A percentile compares a stretch with the other conserved stretches of the same genome.
These are phyloP conservation scores for Penicillium hesseltinei DNA, from an alignment of 2,329 filamentous ascomycete genomes.

Conservation along the genomic window DNA sequence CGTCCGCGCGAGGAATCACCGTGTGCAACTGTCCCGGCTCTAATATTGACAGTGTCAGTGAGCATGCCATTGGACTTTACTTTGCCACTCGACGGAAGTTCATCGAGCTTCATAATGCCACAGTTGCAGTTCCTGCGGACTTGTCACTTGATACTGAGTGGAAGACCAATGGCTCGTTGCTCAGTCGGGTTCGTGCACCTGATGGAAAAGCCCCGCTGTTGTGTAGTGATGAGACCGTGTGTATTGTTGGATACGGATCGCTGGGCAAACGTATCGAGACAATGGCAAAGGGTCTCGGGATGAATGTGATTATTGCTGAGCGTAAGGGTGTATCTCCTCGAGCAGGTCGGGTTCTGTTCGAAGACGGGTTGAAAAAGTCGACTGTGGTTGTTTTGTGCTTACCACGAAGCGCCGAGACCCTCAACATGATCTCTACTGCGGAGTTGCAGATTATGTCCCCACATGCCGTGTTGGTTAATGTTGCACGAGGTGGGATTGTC, in stretches of 20 bases:
- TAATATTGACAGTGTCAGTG: conserved; percentile 49
- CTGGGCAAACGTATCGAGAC: conserved; percentile 36
- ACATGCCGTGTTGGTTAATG: conserved; percentile 48
- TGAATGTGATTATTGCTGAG: conserved; percentile 50
- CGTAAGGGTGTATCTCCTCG: conserved; percentile 37
- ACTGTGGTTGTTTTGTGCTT: conserved; percentile 32
- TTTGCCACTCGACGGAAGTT: conserved; percentile 48
- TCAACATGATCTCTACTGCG: conserved; percentile 30
- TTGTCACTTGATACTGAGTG: conserved; percentile 33
- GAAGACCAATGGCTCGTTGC: conserved; percentile 38
- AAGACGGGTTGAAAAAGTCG: conserved; percentile 28
- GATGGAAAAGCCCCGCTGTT: conserved; percentile 41
- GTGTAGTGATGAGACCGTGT: conserved; percentile 49
- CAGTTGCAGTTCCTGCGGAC: conserved; percentile 23
- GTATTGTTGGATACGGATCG: conserved; percentile 51
- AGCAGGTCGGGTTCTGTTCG: conserved; percentile 25
- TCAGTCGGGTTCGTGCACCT: conserved; percentile 19
- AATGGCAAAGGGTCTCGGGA: conserved; percentile 46
- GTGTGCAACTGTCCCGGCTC: conserved; percentile 49
- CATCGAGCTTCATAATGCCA: conserved; percentile 34
- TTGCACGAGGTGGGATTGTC: conserved; percentile 51
- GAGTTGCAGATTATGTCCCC: conserved; percentile 45
- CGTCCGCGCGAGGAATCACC: conserved; percentile 42
- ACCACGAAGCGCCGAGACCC: conserved; percentile 31
- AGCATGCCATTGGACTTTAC: conserved; percentile 53